Evolutionary conservation across 345 rosid genomes (phyloP).

Genomic region (Turnera subulata): DNA sequence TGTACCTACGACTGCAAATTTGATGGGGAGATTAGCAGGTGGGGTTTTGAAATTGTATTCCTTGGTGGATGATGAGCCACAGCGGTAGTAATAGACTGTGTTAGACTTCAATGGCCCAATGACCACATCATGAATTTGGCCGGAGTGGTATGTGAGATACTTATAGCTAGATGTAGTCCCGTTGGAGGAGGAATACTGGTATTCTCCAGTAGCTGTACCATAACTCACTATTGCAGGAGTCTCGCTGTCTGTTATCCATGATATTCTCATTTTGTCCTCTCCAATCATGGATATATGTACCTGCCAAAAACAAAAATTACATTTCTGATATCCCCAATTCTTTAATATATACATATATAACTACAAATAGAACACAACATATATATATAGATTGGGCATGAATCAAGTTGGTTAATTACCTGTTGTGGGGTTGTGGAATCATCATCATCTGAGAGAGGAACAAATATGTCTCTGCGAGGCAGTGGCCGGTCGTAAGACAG

Average conservation of each 20-base stretch:
- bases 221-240: conserved; percentile 45
- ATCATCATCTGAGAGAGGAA: background rate
- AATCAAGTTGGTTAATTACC: background rate
- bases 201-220: conserved; percentile 43
- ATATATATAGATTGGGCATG: no score
- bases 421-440: background rate
- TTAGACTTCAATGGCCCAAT: conserved; percentile 61
- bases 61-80: conserved; percentile 33
- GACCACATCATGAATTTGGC: conserved; percentile 51
- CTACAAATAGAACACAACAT: background rate
- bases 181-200: conserved; percentile 22
- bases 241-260: conserved; percentile 51
- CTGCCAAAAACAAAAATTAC: conserved; percentile 19
- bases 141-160: conserved; percentile 46
- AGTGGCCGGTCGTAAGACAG: background rate
- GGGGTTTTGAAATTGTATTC: conserved; percentile 61
- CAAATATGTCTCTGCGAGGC: background rate
- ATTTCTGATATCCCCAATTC: no score
- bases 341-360: no score
- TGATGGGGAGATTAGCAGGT: conserved; percentile 58
- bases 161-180: conserved; percentile 44
- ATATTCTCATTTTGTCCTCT: conserved; percentile 52
- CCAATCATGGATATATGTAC: conserved; percentile 78
- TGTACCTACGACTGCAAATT: conserved; percentile 58
- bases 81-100: conserved; percentile 57